Evolutionary conservation across 306 rosid species (phyloP).

Genomic region (Lotus japonicus): DNA sequence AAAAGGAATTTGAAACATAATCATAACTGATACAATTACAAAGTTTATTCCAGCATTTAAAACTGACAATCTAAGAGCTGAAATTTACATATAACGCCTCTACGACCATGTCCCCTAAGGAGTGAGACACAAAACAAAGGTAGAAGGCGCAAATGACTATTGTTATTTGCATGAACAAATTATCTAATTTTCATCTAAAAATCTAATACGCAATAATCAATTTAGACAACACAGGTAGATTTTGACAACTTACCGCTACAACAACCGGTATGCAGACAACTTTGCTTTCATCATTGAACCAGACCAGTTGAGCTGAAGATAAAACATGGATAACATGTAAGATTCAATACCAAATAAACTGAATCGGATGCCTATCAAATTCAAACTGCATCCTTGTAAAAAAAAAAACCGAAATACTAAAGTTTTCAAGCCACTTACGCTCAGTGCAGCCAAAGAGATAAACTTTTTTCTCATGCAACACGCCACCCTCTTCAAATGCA

Average conservation of each 20-base stretch:
- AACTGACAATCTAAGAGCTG: neutral
- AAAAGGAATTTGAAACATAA: neutral
- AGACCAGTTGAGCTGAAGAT: conserved; percentile 69
- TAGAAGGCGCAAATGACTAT: neutral
- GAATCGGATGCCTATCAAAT: neutral
- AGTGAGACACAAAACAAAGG: neutral
- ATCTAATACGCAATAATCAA: neutral
- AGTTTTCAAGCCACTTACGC: conserved; percentile 27
- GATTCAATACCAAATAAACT: neutral
- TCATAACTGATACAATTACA: neutral
- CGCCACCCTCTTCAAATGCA: conserved; percentile 75
- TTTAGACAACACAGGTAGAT: neutral
- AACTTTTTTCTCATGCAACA: conserved; percentile 46
- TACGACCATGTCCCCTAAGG: neutral
- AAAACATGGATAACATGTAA: neutral
- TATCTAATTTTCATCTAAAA: neutral
- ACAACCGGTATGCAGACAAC: conserved; percentile 59
- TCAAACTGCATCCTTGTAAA: neutral
- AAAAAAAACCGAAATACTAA: neutral
- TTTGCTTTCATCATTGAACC: conserved; percentile 55
- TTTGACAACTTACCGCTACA: conserved; percentile 51
- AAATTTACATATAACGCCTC: neutral
- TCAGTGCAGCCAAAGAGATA: conserved; percentile 74
- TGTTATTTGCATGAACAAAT: neutral
- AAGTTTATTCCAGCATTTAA: neutral